These are phyloP conservation scores for Xylaria grammica DNA, from an alignment of 495 filamentous ascomycete species.

Conservation along the genomic window DNA sequence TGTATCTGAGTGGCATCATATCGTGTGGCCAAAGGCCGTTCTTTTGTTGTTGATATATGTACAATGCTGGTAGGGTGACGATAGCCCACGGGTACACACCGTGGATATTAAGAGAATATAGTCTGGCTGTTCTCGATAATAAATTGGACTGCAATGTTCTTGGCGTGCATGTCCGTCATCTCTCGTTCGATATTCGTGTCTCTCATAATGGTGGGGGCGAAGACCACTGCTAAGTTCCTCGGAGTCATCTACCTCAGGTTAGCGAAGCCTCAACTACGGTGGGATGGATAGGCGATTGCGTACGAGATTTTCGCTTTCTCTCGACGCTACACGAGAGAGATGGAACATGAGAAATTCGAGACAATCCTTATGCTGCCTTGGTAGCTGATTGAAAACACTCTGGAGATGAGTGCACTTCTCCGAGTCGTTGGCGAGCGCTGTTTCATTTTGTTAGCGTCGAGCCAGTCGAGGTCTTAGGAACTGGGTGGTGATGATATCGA, in stretches of 20 bases:
- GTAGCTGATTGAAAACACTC: slow-evolving; percentile 74
- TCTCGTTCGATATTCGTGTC: slow-evolving; percentile 86
- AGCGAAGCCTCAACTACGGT: neutral
- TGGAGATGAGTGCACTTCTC: slow-evolving; percentile 72
- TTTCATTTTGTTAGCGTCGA: slow-evolving; percentile 21
- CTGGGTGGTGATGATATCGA: slow-evolving; percentile 7
- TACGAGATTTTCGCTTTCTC: slow-evolving; percentile 79
- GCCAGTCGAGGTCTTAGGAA: neutral
- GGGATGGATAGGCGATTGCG: slow-evolving; percentile 25
- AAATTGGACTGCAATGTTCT: slow-evolving; percentile 89
- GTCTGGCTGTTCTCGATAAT: slow-evolving; percentile 83
- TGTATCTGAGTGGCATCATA: neutral
- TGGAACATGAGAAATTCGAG: slow-evolving; percentile 96
- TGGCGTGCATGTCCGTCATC: slow-evolving; percentile 93
- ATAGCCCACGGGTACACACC: slow-evolving; percentile 5
- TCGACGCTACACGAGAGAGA: slow-evolving; percentile 82
- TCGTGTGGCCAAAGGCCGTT: slow-evolving; percentile 15
- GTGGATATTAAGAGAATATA: slow-evolving; percentile 61
- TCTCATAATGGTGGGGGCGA: slow-evolving; percentile 96
- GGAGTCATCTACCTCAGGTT: slow-evolving; percentile 75
- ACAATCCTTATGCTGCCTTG: slow-evolving; percentile 80
- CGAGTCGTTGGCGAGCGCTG: slow-evolving; percentile 58
- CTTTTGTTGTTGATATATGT: slow-evolving; percentile 28
- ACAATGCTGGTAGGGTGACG: slow-evolving; percentile 22
- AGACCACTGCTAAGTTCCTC: slow-evolving; percentile 94